Base-by-base conservation (phyloP, 2,329 filamentous ascomycete genomes). In the Endoconidiophora polonica region DNA sequence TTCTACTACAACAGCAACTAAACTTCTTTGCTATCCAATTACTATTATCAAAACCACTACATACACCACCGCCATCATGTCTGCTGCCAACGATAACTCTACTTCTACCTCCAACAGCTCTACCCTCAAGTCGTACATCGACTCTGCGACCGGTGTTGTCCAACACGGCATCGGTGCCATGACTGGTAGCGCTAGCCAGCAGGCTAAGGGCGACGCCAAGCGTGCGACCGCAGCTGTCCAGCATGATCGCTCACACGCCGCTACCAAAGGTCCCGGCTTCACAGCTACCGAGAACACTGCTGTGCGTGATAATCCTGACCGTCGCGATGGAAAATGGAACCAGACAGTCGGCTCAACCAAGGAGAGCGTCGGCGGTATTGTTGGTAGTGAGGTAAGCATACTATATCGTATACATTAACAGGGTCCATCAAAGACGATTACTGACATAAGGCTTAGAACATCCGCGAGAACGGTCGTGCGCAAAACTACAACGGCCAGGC, bases 281-380 rank as follows among this genome's bases (percentile, higher is more conserved):
- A 77, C 80, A 22, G 72, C 84, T 52, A 81, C 81, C 9, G 39
- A 48, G 12, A 86, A 86, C 44, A 81, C 79, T 36, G 69, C 83
- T 45, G 74, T 80, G 55, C 72, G 76, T 57, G 86, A 94, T 64
- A 71, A 85, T 64, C 70, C 79, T 9, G 71, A 90, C 62, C 84
- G 87, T 56, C 68, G 72, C 20, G 62, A 76, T 16, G 88, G 90
- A 41, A 72, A 73, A 16, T 93, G 83, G 79, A 86, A 94, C 69
- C 88, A 95, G 68, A 94, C 86, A 4, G 61, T 88, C n/a, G 90
- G 88, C 48, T 76, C 82, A 1, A 80, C 80, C 41, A 95, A 95
- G 70, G 86, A 95, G 63, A 70, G 79, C 3, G 55, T 91, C 1
- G 90, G 90, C 52, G 79, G 80, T 16, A 58, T 90, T 4, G 57